A percentile compares a stretch with the other conserved stretches of the same genome.
phyloP scores from a whole-genome alignment of 768 basidiomycete species.

The Podaxis sp. region DNA sequence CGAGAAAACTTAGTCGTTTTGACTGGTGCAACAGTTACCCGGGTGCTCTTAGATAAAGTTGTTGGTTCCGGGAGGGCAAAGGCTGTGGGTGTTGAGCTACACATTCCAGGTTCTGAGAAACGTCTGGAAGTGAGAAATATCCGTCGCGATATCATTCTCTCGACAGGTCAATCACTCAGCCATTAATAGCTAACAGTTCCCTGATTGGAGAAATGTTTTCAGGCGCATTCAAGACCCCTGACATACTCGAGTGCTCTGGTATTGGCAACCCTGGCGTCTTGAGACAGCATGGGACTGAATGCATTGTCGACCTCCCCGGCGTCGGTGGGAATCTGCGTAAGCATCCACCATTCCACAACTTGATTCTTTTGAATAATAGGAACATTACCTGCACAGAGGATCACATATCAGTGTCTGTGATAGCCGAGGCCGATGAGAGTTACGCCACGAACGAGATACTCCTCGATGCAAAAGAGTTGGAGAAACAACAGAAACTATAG shows the following conservation, averaged over 20 bases:
- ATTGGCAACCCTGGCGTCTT: conserved; percentile 4
- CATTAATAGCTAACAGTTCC: background rate
- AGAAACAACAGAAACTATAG: conserved; percentile 8
- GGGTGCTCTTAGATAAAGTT: background rate
- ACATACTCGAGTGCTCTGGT: conserved; percentile 21
- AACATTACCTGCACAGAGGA: background rate
- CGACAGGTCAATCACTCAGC: conserved; percentile 35
- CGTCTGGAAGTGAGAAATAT: background rate
- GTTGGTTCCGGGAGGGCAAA: background rate
- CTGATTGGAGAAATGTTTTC: background rate
- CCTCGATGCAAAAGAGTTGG: background rate
- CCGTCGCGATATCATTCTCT: conserved; percentile 44
- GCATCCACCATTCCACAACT: background rate
- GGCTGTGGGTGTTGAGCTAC: conserved; percentile 2
- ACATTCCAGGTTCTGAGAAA: background rate
- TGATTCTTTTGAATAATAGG: background rate
- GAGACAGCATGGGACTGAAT: background rate
- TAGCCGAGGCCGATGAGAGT: background rate
- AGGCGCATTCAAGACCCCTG: conserved; percentile 17
- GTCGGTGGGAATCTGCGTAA: conserved; percentile 11
- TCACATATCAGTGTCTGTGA: conserved; percentile 1
- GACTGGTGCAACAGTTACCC: conserved; percentile 17
- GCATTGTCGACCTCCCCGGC: conserved; percentile 5
- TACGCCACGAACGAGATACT: conserved; percentile 1
- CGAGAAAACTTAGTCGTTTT: conserved; percentile 22